A percentile compares a stretch with the other conserved stretches of the same genome.
Conservation (phyloP, 192 early-diverging fungal genomes). For the Chytriomyces sp. region DNA sequence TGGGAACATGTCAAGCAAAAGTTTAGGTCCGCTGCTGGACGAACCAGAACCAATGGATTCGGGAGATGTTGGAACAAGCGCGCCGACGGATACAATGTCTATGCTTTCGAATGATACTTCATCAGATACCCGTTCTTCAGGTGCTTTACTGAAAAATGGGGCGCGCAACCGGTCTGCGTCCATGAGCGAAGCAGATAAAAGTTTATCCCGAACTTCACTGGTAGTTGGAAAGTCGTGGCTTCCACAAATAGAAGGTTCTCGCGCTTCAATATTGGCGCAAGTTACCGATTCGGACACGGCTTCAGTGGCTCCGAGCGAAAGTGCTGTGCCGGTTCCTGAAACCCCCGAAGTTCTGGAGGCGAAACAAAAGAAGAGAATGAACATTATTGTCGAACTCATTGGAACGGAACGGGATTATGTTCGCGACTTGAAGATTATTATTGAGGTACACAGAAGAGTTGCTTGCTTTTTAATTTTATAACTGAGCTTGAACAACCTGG, state of each 20-base stretch:
- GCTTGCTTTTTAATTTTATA: not conserved
- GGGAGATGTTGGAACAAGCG: not conserved
- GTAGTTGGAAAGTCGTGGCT: not conserved
- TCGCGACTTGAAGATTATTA: slow-evolving; percentile 57
- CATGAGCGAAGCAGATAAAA: not conserved
- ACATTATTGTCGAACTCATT: slow-evolving; percentile 56
- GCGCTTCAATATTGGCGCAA: not conserved
- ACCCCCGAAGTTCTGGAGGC: slow-evolving; percentile 26
- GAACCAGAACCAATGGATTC: not conserved
- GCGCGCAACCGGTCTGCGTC: not conserved
- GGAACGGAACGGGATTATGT: slow-evolving; percentile 61
- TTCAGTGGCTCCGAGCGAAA: slow-evolving; percentile 34
- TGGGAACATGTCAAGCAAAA: not conserved
- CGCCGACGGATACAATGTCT: not conserved
- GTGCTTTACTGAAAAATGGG: not conserved
- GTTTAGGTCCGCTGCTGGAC: not conserved
- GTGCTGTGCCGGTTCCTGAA: slow-evolving; percentile 19
- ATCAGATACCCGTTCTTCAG: too few relatives aligned
- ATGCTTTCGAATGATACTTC: not conserved
- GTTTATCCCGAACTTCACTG: not conserved
- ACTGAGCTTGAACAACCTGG: not conserved
- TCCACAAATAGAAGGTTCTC: not conserved
- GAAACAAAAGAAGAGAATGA: slow-evolving; percentile 46
- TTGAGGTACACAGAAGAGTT: slow-evolving; percentile 41
- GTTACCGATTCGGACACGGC: not conserved